Evolutionary conservation across 768 basidiomycete species (phyloP), one percentile per base, ranked within the genome.

Genomic region (Lepiota subincarnata): DNA sequence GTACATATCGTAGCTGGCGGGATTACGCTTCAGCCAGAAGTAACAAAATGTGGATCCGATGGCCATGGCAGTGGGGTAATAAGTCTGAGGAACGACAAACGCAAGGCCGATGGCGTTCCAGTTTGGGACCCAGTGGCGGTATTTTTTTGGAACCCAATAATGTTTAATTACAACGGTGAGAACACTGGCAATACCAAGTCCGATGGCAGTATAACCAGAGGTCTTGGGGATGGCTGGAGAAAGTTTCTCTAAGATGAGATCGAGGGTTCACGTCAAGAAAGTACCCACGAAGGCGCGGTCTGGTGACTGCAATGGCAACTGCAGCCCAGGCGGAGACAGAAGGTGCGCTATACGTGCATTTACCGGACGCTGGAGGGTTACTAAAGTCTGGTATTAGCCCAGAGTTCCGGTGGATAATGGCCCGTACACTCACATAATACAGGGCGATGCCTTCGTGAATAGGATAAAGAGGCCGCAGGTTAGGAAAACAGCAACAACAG

Each of bases 391-490:
- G 48, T 39, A 26, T 48, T 10, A 48, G 22, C 1, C 18, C 31
- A 48, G 6, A 10, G 12, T 48, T 10, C 37, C 4, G 3, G 18
- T 24, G 42, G 14, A 48, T 3, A n/a, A 43, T 34, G 42, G 14
- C 24, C 2, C 26, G 19, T 24, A 16, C 40, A 64, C 73, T 40
- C 58, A 75, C 72, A 78, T 68, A 64, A 86, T 86, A 61, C 82
- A 86, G 31, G 83, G 81, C 13, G 78, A 72, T 12, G 82, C 80
- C 55, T 76, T 81, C 46, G 78, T 79, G 73, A 86, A 85, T 41
- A 86, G 71, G 55, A 85, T 70, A 61, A 81, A 83, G 53, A 84
- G 64, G 13, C 82, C 82, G 4, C 73, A 72, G 50, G 73, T 74
- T 65, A 85, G 68, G 73, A 86, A 84, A 31, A 83, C 70, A 18